These are phyloP conservation scores for Neofusicoccum parvum DNA, from an alignment of 2,329 filamentous ascomycete species.

Conservation along the genomic window DNA sequence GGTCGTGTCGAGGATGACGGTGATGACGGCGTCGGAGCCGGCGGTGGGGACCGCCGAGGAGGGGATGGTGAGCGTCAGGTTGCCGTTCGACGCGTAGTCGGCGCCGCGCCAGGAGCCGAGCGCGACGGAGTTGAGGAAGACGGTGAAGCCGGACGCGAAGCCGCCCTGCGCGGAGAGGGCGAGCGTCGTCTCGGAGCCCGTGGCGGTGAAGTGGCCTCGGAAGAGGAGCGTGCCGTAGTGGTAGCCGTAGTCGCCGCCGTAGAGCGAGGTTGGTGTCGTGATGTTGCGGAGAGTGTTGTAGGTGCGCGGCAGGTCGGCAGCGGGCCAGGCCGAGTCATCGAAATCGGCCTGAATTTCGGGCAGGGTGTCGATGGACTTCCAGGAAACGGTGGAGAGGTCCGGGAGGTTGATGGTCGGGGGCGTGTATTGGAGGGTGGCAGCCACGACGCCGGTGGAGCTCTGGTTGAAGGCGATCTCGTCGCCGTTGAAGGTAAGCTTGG, in stretches of 20 bases:
- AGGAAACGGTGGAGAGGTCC: constrained; percentile 59
- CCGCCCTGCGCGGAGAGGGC: constrained; percentile 66
- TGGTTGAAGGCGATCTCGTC: constrained; percentile 43
- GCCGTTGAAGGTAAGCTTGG: constrained; percentile 65
- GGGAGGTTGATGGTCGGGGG: constrained; percentile 59
- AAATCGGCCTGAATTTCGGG: constrained; percentile 68
- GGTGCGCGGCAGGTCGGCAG: constrained; percentile 59
- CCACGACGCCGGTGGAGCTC: constrained; percentile 52
- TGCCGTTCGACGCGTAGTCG: constrained; percentile 52
- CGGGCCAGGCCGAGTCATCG: constrained; percentile 69
- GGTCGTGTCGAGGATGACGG: constrained; percentile 72
- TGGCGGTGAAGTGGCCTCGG: constrained; percentile 69
- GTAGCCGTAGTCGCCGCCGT: constrained; percentile 73
- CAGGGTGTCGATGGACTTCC: constrained; percentile 71
- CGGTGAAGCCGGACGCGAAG: constrained; percentile 65
- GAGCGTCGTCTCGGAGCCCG: constrained; percentile 61
- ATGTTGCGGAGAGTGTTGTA: constrained; percentile 61
- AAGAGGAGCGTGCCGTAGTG: constrained; percentile 69
- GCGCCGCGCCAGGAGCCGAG: constrained; percentile 66
- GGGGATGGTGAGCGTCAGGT: constrained; percentile 60
- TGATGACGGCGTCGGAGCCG: constrained; percentile 57
- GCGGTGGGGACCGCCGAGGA: constrained; percentile 25
- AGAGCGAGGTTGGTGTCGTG: constrained; percentile 65
- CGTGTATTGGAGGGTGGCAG: constrained; percentile 54
- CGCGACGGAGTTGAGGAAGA: constrained; percentile 66